phyloP scores from a whole-genome alignment of 2,329 filamentous ascomycete species.

The Aureobasidium musti region DNA sequence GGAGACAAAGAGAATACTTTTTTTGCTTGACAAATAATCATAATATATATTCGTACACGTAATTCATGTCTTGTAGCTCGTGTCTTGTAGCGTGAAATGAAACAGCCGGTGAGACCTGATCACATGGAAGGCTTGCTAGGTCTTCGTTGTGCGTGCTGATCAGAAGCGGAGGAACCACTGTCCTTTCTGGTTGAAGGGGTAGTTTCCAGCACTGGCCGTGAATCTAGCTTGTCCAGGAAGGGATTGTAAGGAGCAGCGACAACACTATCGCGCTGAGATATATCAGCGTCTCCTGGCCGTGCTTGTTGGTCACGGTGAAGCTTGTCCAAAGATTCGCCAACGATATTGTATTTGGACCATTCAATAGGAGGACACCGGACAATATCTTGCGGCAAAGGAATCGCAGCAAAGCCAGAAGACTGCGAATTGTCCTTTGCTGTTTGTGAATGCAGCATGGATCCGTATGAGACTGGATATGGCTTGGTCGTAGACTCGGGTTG shows the following conservation, averaged over 20 bases:
- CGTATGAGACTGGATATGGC: not conserved
- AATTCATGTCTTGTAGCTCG: conserved; percentile 23
- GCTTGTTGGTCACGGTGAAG: conserved; percentile 77
- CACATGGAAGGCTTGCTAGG: conserved; percentile 13
- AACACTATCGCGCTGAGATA: conserved; percentile 50
- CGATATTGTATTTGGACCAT: conserved; percentile 92
- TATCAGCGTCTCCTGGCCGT: conserved; percentile 53
- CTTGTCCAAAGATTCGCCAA: conserved; percentile 79
- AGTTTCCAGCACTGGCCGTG: conserved; percentile 31
- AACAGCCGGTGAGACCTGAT: not conserved
- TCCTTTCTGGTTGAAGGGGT: conserved; percentile 29
- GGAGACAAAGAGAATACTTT: not conserved
- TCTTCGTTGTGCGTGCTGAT: not conserved
- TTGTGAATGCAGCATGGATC: conserved; percentile 18
- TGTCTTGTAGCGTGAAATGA: conserved; percentile 3
- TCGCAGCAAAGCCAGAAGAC: conserved; percentile 56
- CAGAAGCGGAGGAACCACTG: conserved; percentile 30
- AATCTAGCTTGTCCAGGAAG: conserved; percentile 55
- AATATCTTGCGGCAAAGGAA: conserved; percentile 78
- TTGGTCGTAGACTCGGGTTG: not conserved
- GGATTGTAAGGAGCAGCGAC: conserved; percentile 63
- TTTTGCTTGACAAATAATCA: conserved; percentile 11
- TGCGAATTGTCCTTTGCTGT: conserved; percentile 27
- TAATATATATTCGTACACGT: conserved; percentile 19
- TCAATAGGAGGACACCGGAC: conserved; percentile 87